These are phyloP conservation scores for Colletotrichum acutatum DNA, from an alignment of 2,329 filamentous ascomycete genomes.

Conservation along the genomic window DNA sequence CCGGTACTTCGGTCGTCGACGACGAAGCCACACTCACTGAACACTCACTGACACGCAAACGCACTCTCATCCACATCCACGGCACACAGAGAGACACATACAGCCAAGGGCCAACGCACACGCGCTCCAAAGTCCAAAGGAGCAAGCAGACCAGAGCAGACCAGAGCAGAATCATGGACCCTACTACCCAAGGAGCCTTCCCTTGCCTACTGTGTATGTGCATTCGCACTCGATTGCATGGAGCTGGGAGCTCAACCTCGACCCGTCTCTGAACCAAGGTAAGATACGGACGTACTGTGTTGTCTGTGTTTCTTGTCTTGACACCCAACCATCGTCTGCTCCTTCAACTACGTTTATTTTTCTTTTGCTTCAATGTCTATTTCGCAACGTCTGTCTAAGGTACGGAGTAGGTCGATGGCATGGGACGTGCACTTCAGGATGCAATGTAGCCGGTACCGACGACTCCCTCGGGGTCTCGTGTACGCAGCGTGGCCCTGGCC, in stretches of 20 bases:
- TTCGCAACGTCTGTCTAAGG: neutral
- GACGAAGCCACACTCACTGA: neutral
- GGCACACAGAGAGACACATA: neutral
- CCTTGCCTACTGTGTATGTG: no score
- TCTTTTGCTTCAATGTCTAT: neutral
- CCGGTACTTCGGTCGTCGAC: neutral
- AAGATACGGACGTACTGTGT: conserved; percentile 17
- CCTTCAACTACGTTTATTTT: neutral
- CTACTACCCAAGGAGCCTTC: no score
- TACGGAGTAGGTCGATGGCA: neutral
- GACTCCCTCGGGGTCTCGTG: neutral
- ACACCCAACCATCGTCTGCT: neutral
- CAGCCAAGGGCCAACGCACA: neutral
- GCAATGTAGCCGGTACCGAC: neutral
- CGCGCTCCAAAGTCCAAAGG: neutral
- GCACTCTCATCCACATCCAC: no score
- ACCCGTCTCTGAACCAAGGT: conserved; percentile 13
- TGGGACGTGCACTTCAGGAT: neutral
- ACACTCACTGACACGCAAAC: neutral
- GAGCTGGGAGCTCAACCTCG: conserved; percentile 10
- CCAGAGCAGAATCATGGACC: neutral
- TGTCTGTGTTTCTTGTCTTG: neutral
- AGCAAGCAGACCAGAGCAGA: neutral
- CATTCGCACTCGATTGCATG: neutral
- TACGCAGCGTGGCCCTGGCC: neutral